Conservation (phyloP, 2,329 filamentous ascomycete genomes). For the Metarhizium sp. region DNA sequence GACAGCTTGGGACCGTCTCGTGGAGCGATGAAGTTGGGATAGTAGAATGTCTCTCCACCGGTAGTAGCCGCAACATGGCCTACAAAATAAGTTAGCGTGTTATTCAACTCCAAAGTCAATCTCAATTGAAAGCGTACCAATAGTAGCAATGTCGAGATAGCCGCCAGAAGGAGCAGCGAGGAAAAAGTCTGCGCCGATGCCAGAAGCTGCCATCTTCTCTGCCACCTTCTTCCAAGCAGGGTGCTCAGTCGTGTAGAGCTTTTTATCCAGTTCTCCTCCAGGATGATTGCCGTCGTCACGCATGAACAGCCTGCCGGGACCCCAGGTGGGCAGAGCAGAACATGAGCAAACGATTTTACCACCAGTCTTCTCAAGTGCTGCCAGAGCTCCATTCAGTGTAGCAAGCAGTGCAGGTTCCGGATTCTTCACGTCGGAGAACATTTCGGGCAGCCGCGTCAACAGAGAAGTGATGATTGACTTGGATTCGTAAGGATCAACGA, state of each 20-base stretch:
- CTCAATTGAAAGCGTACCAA: slow-evolving; percentile 45
- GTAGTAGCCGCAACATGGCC: slow-evolving; percentile 79
- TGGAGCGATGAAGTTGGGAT: slow-evolving; percentile 87
- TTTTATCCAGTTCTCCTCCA: slow-evolving; percentile 83
- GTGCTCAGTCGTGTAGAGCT: slow-evolving; percentile 84
- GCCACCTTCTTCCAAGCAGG: slow-evolving; percentile 78
- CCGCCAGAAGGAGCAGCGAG: slow-evolving; percentile 81
- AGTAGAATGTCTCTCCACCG: slow-evolving; percentile 95
- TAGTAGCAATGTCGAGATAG: slow-evolving; percentile 87
- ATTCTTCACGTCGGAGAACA: slow-evolving; percentile 83
- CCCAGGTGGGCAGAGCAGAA: slow-evolving; percentile 82
- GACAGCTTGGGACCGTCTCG: slow-evolving; percentile 78
- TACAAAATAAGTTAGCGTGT: slow-evolving; percentile 16
- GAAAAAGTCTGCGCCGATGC: slow-evolving; percentile 90
- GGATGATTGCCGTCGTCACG: slow-evolving; percentile 83
- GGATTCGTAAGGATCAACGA: slow-evolving; percentile 88
- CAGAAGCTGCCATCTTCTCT: slow-evolving; percentile 77
- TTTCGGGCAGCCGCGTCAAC: slow-evolving; percentile 69
- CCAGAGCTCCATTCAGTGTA: slow-evolving; percentile 71
- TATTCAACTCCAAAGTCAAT: neutral
- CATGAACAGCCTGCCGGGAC: slow-evolving; percentile 74
- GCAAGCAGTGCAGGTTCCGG: slow-evolving; percentile 84
- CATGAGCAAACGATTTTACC: slow-evolving; percentile 88
- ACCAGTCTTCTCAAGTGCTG: slow-evolving; percentile 77
- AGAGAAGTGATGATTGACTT: slow-evolving; percentile 81